A percentile compares a stretch with the other conserved stretches of the same genome.
Conservation (phyloP, 2,329 filamentous ascomycete genomes). For the Bipolaris oryzae region DNA sequence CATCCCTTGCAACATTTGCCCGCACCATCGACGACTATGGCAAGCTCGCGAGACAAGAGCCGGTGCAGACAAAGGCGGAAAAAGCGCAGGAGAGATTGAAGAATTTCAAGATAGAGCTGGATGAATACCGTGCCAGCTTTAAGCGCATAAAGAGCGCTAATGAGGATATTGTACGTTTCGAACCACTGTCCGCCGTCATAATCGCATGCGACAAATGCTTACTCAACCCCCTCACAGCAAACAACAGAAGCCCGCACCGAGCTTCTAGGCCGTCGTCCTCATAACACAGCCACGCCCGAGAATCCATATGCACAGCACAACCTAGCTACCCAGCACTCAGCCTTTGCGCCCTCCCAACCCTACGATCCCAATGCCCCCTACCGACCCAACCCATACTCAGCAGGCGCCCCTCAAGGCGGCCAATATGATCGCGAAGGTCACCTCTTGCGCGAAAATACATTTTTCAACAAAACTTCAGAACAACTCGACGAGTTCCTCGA, state of each 20-base stretch:
- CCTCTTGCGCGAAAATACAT: conserved; percentile 85
- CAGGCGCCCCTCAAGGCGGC: conserved; percentile 41
- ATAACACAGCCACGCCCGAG: conserved; percentile 79
- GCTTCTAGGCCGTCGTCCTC: conserved; percentile 82
- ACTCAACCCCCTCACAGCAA: conserved; percentile 48
- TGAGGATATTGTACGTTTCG: conserved; percentile 68
- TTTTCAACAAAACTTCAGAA: conserved; percentile 79
- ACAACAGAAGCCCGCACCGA: conserved; percentile 75
- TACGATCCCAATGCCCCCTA: conserved; percentile 43
- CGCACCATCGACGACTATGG: conserved; percentile 94
- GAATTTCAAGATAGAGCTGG: conserved; percentile 81
- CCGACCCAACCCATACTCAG: conserved; percentile 51
- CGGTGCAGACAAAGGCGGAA: conserved; percentile 87
- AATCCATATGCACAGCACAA: conserved; percentile 76
- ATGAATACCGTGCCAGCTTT: conserved; percentile 78
- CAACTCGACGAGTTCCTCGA: conserved; percentile 95
- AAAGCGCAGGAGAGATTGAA: conserved; percentile 86
- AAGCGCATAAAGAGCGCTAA: conserved; percentile 76
- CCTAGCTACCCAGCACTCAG: conserved; percentile 31
- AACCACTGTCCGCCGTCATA: not conserved
- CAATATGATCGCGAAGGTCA: conserved; percentile 78
- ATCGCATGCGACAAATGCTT: conserved; percentile 1
- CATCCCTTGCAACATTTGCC: conserved; percentile 75
- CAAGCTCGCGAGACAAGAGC: conserved; percentile 81
- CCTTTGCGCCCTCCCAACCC: conserved; percentile 40